Conservation (phyloP, 495 filamentous ascomycete genomes). For the Hyaloscypha variabilis region DNA sequence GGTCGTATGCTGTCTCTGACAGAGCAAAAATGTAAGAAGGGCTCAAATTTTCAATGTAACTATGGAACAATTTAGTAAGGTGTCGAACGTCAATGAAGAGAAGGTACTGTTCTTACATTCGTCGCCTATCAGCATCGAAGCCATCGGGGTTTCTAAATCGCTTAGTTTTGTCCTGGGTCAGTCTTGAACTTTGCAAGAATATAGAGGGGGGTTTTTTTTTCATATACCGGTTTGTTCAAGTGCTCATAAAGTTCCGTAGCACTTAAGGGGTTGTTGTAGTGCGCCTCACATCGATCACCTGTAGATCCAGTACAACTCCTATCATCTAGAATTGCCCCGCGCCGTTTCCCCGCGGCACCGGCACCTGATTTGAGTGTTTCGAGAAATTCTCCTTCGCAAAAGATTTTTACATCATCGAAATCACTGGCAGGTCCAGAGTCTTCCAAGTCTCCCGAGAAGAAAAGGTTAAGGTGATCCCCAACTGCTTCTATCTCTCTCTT, state of each 20-base stretch:
- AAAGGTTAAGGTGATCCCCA: background rate
- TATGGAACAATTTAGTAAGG: conserved; percentile 1
- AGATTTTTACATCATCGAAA: background rate
- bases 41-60: background rate
- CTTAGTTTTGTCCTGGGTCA: background rate
- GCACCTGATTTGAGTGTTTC: conserved; percentile 1
- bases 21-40: background rate
- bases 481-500: background rate
- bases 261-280: background rate
- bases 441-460: background rate
- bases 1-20: background rate
- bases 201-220: background rate
- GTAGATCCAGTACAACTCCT: background rate
- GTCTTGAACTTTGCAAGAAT: conserved; percentile 1
- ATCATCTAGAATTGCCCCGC: conserved; percentile 2
- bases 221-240: background rate
- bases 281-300: background rate
- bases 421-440: background rate
- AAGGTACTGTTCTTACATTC: background rate
- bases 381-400: background rate
- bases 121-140: background rate
- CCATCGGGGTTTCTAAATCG: background rate
- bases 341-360: background rate
- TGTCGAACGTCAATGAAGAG: background rate
- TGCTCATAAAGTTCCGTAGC: background rate